Conservation (phyloP, 768 basidiomycete genomes). For the Russula abietina region DNA sequence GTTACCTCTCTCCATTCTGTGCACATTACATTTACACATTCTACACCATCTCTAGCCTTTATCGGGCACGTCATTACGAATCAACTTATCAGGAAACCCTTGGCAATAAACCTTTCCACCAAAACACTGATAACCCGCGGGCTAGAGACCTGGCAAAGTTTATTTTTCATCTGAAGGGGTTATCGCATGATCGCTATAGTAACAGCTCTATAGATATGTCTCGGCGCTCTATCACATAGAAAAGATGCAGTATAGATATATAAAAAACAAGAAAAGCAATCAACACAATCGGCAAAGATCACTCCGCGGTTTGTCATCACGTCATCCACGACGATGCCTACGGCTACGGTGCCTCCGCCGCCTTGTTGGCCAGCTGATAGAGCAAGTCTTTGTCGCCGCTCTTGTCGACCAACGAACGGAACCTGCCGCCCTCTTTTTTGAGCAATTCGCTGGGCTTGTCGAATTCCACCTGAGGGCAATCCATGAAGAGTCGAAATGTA, state of each 20-base stretch:
- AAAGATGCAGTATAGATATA: neutral
- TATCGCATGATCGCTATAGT: too few species aligned
- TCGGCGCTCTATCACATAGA: neutral
- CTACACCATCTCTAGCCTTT: neutral
- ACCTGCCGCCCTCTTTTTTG: slow-evolving; percentile 32
- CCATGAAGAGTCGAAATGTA: neutral
- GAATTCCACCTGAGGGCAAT: slow-evolving; percentile 35
- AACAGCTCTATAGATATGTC: neutral
- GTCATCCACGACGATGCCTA: neutral
- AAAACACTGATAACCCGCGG: too few species aligned
- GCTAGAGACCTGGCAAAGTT: too few species aligned
- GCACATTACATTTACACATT: neutral
- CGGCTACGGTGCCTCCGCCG: neutral
- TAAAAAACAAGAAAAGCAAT: neutral
- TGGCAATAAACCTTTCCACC: neutral
- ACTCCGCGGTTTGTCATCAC: too few species aligned
- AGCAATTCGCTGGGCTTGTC: slow-evolving; percentile 42
- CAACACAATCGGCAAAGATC: neutral
- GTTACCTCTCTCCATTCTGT: neutral
- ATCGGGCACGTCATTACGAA: neutral
- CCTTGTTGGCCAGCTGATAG: slow-evolving; percentile 28
- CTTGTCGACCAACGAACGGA: slow-evolving; percentile 37
- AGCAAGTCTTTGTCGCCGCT: slow-evolving; percentile 37
- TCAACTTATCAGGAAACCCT: too few species aligned
- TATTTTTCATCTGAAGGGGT: too few species aligned